Percentiles rank a stretch among this genome's conserved stretches.
Conservation (phyloP, 352 stramenopile species). For the Pythium vanterpoolii region DNA sequence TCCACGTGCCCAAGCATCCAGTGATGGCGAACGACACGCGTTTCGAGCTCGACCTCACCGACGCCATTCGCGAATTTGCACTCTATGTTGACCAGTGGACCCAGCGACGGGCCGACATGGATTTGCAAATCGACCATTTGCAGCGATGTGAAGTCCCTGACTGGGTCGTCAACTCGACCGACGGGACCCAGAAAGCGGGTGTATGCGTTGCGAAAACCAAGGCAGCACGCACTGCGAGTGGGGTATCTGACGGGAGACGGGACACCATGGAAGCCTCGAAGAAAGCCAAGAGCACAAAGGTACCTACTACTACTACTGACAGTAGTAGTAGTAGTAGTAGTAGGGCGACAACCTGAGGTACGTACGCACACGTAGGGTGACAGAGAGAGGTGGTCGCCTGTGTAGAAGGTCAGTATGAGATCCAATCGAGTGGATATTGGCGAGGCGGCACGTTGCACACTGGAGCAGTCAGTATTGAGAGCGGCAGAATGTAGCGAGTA, state of each 20-base stretch:
- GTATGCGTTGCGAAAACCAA: constrained; percentile 6
- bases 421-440: neutral
- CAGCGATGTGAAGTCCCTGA: constrained; percentile 44
- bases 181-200: constrained; percentile 9
- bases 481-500: no score
- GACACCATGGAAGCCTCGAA: constrained; percentile 7
- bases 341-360: constrained; percentile 1
- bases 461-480: neutral
- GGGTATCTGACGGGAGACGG: neutral
- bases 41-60: constrained; percentile 61
- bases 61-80: constrained; percentile 74
- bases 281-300: constrained; percentile 7
- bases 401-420: no score
- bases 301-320: neutral
- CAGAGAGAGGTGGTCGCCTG: no score
- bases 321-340: no score
- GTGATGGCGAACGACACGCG: constrained; percentile 1
- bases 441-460: neutral
- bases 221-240: neutral
- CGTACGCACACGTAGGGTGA: neutral
- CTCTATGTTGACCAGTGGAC: constrained; percentile 76
- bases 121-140: constrained; percentile 78
- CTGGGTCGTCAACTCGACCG: constrained; percentile 53
- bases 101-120: constrained; percentile 67
- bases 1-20: constrained; percentile 43